phyloP scores from a whole-genome alignment of 768 basidiomycete genomes.

The Pluteus cervinus region DNA sequence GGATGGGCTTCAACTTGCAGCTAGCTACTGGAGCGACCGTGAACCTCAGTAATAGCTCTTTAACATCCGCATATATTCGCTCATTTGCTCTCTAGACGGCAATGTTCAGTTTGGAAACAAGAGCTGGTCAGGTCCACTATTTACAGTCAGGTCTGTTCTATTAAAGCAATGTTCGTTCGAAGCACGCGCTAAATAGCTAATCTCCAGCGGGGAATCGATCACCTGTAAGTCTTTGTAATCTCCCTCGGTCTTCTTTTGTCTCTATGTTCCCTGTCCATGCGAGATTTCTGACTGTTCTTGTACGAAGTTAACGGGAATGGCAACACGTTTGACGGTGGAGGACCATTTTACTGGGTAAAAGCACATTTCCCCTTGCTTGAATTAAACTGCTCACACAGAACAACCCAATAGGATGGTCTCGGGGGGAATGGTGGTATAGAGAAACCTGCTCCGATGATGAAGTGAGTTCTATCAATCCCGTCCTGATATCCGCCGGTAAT shows the following conservation, averaged over 20 bases:
- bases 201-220: too few species aligned
- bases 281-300: too few species aligned
- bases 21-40: conserved; percentile 48
- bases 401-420: conserved; percentile 27
- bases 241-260: too few species aligned
- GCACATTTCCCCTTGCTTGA: too few species aligned
- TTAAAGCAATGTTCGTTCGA: too few species aligned
- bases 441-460: conserved; percentile 41
- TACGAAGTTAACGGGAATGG: conserved; percentile 40
- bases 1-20: conserved; percentile 41
- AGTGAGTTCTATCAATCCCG: too few species aligned
- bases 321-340: conserved; percentile 35
- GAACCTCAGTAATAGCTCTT: conserved; percentile 48
- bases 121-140: conserved; percentile 50
- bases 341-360: conserved; percentile 38
- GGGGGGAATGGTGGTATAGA: conserved; percentile 30
- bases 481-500: background rate
- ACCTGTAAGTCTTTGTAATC: too few species aligned
- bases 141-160: conserved; percentile 42
- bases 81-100: conserved; percentile 33
- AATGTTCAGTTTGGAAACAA: conserved; percentile 49
- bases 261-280: too few species aligned
- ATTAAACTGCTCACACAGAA: background rate
- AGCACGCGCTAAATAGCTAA: too few species aligned
- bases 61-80: too few species aligned